These are phyloP conservation scores for Podospora didyma DNA, from an alignment of 495 filamentous ascomycete species.

Conservation along the genomic window DNA sequence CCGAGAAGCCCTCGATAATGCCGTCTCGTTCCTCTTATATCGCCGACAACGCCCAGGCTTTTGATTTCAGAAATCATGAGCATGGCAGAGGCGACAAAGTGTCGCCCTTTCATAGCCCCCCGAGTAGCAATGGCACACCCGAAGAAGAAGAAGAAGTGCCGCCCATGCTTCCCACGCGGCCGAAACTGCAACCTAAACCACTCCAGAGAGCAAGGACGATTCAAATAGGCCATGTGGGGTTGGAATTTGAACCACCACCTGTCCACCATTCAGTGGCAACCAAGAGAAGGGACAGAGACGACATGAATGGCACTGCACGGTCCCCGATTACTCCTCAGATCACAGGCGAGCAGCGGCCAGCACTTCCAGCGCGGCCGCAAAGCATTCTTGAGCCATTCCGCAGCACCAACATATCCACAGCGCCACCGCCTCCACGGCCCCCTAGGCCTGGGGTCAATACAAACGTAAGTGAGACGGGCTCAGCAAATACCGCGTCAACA, in stretches of 20 bases:
- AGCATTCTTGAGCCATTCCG: constrained; percentile 29
- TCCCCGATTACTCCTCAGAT: constrained; percentile 27
- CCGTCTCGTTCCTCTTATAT: constrained; percentile 23
- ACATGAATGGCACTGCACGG: constrained; percentile 31
- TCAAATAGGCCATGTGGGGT: constrained; percentile 9
- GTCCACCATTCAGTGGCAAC: constrained; percentile 43
- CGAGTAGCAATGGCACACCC: constrained; percentile 66
- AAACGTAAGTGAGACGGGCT: constrained; percentile 25
- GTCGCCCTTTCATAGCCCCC: constrained; percentile 90
- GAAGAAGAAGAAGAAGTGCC: constrained; percentile 42
- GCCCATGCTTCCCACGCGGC: constrained; percentile 41
- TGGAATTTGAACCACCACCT: constrained; percentile 44
- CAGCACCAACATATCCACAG: constrained; percentile 19
- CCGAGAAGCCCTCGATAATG: constrained; percentile 71
- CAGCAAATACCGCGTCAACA: constrained; percentile 23
- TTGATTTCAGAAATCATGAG: constrained; percentile 24
- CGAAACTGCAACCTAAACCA: constrained; percentile 23
- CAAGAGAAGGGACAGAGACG: constrained; percentile 36
- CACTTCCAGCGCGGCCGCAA: constrained; percentile 54
- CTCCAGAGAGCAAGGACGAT: constrained; percentile 23
- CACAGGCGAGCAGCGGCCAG: constrained; percentile 51
- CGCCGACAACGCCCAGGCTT: constrained; percentile 19
- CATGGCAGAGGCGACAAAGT: constrained; percentile 34
- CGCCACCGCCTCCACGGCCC: constrained; percentile 44
- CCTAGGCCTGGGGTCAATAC: constrained; percentile 38